phyloP scores from a whole-genome alignment of 2,329 filamentous ascomycete genomes.

The Colletotrichum tropicale region DNA sequence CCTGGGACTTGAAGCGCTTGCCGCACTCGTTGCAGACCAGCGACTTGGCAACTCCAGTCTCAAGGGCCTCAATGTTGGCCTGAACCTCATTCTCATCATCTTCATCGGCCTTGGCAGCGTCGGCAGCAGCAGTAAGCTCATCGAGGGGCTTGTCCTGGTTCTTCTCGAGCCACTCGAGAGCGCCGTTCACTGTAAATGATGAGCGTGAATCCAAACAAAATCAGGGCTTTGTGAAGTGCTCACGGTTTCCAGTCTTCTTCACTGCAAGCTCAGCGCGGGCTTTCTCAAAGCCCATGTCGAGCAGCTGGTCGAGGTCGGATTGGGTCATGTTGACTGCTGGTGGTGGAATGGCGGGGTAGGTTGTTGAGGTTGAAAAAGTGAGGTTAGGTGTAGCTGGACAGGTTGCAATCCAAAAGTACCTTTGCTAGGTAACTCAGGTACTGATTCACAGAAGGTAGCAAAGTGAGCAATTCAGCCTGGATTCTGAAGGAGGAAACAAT shows the following conservation, averaged over 20 bases:
- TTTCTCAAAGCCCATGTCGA: slow-evolving; percentile 83
- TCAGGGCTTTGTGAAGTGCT: slow-evolving; percentile 36
- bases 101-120: slow-evolving; percentile 36
- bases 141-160: slow-evolving; percentile 89
- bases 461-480: neutral
- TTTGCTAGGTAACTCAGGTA: neutral
- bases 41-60: slow-evolving; percentile 77
- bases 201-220: neutral
- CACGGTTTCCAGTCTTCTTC: slow-evolving; percentile 81
- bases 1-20: slow-evolving; percentile 84
- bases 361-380: slow-evolving; percentile 10
- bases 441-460: neutral
- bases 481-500: neutral
- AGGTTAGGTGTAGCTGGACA: slow-evolving; percentile 21
- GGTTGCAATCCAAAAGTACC: neutral
- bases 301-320: slow-evolving; percentile 63
- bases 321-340: slow-evolving; percentile 53
- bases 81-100: slow-evolving; percentile 54
- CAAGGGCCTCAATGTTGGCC: slow-evolving; percentile 67
- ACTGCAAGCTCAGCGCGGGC: slow-evolving; percentile 83
- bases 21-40: slow-evolving; percentile 94
- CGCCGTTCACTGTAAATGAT: slow-evolving; percentile 71
- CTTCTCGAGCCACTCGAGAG: slow-evolving; percentile 92
- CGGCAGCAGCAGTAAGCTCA: slow-evolving; percentile 66
- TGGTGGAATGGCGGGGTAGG: slow-evolving; percentile 10